These are phyloP conservation scores for Tilletia setariae DNA, from an alignment of 1,284 basidiomycete genomes.

Conservation along the genomic window DNA sequence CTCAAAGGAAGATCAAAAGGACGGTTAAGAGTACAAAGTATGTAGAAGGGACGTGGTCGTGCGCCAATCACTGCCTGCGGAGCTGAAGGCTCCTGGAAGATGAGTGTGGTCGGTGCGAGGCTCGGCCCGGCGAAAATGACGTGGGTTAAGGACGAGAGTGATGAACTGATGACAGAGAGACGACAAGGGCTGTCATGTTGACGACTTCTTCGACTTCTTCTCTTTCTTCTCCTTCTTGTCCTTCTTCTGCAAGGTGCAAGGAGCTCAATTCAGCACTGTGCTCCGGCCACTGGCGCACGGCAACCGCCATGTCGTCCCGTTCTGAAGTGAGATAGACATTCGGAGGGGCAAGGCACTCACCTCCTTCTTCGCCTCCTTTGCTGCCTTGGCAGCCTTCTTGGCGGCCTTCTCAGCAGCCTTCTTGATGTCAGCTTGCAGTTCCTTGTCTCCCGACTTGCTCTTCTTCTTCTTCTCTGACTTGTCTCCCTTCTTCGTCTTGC, in stretches of 20 bases:
- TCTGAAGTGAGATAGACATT: too few species aligned
- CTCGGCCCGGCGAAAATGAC: too few species aligned
- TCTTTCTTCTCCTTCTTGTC: slow-evolving; percentile 14
- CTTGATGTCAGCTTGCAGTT: slow-evolving; percentile 2
- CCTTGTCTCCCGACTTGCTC: slow-evolving; percentile 17
- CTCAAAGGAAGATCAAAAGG: too few species aligned
- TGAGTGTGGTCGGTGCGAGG: too few species aligned
- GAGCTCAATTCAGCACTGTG: not conserved
- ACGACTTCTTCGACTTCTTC: slow-evolving; percentile 15
- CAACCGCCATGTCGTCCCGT: not conserved
- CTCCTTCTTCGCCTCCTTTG: slow-evolving; percentile 15
- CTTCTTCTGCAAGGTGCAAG: not conserved
- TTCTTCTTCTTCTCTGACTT: slow-evolving; percentile 18
- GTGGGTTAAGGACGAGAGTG: too few species aligned
- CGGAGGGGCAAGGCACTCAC: not conserved
- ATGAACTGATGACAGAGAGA: too few species aligned
- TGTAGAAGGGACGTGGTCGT: too few species aligned
- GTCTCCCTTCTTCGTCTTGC: slow-evolving; percentile 12
- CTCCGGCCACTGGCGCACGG: not conserved
- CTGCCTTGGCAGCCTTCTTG: slow-evolving; percentile 16
- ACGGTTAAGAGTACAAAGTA: too few species aligned
- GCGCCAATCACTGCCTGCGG: too few species aligned
- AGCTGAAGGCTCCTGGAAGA: too few species aligned
- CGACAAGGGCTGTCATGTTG: not conserved
- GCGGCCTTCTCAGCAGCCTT: slow-evolving; percentile 13